Evolutionary conservation across 495 filamentous ascomycete species (phyloP), one percentile per base, ranked within the genome.

Genomic region (Diplogelasinospora grovesii): DNA sequence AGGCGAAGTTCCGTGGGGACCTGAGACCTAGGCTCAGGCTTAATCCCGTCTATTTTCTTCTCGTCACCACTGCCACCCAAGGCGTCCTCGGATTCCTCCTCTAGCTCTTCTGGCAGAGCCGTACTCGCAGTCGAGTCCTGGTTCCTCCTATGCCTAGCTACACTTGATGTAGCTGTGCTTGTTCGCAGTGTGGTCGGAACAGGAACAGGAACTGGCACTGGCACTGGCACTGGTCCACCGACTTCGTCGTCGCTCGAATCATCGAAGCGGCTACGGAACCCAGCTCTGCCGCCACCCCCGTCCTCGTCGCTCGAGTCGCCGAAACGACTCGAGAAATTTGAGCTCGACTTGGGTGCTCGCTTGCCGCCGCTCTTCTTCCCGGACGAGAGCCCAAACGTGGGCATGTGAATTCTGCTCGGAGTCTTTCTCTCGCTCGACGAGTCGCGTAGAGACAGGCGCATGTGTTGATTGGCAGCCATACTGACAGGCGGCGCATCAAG

Each of bases 181-280:
- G n/a, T n/a, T n/a, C n/a, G n/a, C 7, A 15, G 8, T 8, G 18
- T 30, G 11, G 26, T 14, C 7, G 35, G 3, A 4, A 16, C 11
- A 2, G 50, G 33, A 4, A 18, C 38, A 9, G 43, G 43, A 31
- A 43, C 25, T 8, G 44, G 37, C 2, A 51, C 39, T 0, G 39
- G 16, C 7, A 50, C 11, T 0, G 53, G 46, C n/a, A 53, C 42
- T 21, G 60, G 57, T 18, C 39, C 13, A 45, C 38, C 21, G 43
- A 71, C 14, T 83, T n/a, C 81, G 26, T 85, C 83, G 48, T 89
- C 85, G 52, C 85, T 89, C 1, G 85, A 89, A 44, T 89, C 83
- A n/a, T 76, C 80, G 52, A 88, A 88, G 2, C 86, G 80, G 53
- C 84, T 89, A 24, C 64, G 69, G 52, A 83, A 85, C 1, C 63